Base-by-base conservation (phyloP, 371 early-diverging fungal genomes). In the Apophysomyces trapeziformis region DNA sequence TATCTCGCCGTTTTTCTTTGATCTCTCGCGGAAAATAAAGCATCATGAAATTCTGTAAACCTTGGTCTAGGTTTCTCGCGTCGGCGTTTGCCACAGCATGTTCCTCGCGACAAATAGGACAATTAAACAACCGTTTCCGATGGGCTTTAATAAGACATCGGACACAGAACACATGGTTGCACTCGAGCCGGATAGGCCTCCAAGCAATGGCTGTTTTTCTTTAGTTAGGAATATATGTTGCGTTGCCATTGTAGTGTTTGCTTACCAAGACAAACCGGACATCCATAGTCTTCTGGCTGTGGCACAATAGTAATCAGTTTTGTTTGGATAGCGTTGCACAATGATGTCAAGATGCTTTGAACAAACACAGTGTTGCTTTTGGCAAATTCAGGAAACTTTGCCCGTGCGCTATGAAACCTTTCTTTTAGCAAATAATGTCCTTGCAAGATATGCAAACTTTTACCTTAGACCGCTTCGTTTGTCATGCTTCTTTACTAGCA, bases 91-190 rank as follows among this genome's bases (percentile, higher is more conserved):
- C 60, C 0, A 93, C 81, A 6, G 91, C 89, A 41, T 77, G 78
- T 7, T 75, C 69, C 38, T 84, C 77, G 7, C 93, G 87, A 62
- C 93, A 93, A 14, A 93, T 44, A 0, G 93, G 93, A 64, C 93
- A 93, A 66, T 88, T 81, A 36, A 71, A 64, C 82, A 91, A 87
- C 4, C 76, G 72, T 36, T 85, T 80, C n/a, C 74, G 68, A 44
- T 87, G 87, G 2, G 91, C 89, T 65, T 91, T 89, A 64, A 93
- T 80, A n/a, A 92, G 61, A 58, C 93, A 93, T 1, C 90, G 85
- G 1, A 90, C 85, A 68, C 93, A 93, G 65, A 90, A 93, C 7
- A 90, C 80, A 65, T 93, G 93, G 1, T 71, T 69, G 71, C 93
- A 93, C 32, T 71, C 75, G 12, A 93, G 75, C 7, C 92, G 87